phyloP scores from a whole-genome alignment of 768 basidiomycete species.

The Mycena rebaudengoi region DNA sequence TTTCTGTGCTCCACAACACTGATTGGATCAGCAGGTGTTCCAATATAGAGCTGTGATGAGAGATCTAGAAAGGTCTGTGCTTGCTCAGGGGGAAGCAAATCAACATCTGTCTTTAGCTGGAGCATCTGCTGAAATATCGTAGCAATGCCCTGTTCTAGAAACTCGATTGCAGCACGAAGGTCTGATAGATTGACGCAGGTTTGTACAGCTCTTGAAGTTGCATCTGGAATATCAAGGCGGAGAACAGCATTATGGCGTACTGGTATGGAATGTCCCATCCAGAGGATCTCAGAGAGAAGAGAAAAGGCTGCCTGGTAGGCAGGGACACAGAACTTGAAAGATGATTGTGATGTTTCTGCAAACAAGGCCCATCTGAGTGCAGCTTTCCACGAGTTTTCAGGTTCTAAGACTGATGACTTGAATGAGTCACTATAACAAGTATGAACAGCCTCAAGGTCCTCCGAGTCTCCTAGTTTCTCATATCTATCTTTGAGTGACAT shows the following conservation, averaged over 20 bases:
- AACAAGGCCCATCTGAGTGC: not conserved
- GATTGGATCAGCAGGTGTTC: not conserved
- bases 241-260: not conserved
- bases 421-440: not conserved
- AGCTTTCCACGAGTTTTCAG: not conserved
- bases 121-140: not conserved
- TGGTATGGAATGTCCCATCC: not conserved
- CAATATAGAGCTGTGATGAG: not conserved
- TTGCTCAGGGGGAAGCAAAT: not conserved
- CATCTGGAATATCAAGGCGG: not conserved
- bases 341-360: not conserved
- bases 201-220: not conserved
- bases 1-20: conserved; percentile 6
- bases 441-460: not conserved
- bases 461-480: not conserved
- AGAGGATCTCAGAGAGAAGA: not conserved
- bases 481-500: not conserved
- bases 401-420: not conserved
- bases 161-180: not conserved
- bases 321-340: not conserved
- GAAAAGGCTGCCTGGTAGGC: not conserved
- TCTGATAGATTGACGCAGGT: not conserved
- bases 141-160: not conserved
- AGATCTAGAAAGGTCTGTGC: not conserved
- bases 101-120: not conserved